Base-by-base conservation (phyloP, 2,329 filamentous ascomycete species). In the Rhexocercosporidium sp. region DNA sequence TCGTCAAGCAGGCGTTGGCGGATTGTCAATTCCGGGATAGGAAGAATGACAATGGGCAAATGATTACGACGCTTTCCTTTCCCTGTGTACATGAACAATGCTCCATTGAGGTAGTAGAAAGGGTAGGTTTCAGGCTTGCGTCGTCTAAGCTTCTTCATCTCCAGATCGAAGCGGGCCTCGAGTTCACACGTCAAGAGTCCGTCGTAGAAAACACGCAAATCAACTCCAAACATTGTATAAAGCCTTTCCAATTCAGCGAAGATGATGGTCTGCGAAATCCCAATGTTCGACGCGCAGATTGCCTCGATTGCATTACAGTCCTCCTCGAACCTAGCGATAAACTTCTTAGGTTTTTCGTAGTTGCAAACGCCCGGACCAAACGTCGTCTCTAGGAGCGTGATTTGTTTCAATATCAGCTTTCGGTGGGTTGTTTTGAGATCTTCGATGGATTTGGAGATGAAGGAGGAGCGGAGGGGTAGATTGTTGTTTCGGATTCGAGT, bases 1-100 rank as follows among this genome's bases (percentile, higher is more conserved):
- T 57, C 53, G 14, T 57, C 31, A 20, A 57, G 53, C 14, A 57
- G 31, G 31, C 53, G 53, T 57, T 57, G 53, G 4, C n/a, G n/a
- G 9, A 57, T 16, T 16, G 20, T 20, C 8, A 16, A 7, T 12
- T 11, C 14, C 20, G 31, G n/a, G 12, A 57, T 39, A 25, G n/a
- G 20, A 7, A 2, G 20, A 14, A 20, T 3, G 5, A 8, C n/a
- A 57, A 39, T 25, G 12, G 12, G 31, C 4, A 22, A 16, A 39
- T 57, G 20, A 8, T 46, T 9, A 44, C 4, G 18, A 12, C 20
- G 18, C 4, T 20, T 20, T 8, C 18, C n/a, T 5, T n/a, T 8
- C 8, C 18, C 20, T 20, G 16, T 20, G 44, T n/a, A 9, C 16
- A 46, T 39, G 1, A 22, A 22, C 31, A 54, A 14, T 20, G 16